Conservation (phyloP, 306 rosid species). For the Glycine latifolia region DNA sequence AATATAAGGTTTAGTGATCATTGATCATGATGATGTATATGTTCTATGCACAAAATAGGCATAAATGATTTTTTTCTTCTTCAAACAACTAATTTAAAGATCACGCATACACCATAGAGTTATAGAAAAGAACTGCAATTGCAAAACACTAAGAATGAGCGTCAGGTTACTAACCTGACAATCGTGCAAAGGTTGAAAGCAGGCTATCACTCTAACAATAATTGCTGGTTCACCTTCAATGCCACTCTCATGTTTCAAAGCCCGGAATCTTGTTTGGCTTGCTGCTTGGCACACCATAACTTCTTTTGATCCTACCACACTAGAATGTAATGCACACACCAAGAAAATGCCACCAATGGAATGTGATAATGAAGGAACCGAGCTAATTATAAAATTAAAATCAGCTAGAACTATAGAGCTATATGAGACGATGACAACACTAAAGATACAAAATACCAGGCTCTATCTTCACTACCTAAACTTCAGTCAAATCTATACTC, state of each 20-base stretch:
- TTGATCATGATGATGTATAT: background rate
- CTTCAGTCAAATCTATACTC: conserved; percentile 68
- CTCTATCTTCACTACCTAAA: conserved; percentile 39
- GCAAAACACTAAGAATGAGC: conserved; percentile 34
- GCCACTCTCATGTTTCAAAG: conserved; percentile 88
- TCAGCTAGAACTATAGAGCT: conserved; percentile 22
- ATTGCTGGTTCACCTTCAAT: conserved; percentile 80
- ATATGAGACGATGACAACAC: conserved; percentile 17
- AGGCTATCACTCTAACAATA: conserved; percentile 90
- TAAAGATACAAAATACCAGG: conserved; percentile 30
- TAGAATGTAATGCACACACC: conserved; percentile 38
- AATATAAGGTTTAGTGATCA: conserved; percentile 22
- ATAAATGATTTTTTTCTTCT: conserved; percentile 28
- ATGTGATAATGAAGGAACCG: conserved; percentile 28
- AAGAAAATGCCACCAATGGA: conserved; percentile 18
- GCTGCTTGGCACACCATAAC: conserved; percentile 99
- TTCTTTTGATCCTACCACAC: conserved; percentile 62
- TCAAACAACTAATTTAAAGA: conserved; percentile 39
- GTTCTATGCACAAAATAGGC: conserved; percentile 26
- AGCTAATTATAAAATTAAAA: conserved; percentile 29
- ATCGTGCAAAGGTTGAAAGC: conserved; percentile 90
- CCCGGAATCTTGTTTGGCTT: conserved; percentile 85
- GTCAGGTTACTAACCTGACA: conserved; percentile 75
- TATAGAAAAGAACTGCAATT: conserved; percentile 21
- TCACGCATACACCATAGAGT: background rate